A percentile compares a stretch with the other conserved stretches of the same genome.
Evolutionary conservation across 2,329 filamentous ascomycete genomes (phyloP).

Genomic region (Fusarium equiseti): DNA sequence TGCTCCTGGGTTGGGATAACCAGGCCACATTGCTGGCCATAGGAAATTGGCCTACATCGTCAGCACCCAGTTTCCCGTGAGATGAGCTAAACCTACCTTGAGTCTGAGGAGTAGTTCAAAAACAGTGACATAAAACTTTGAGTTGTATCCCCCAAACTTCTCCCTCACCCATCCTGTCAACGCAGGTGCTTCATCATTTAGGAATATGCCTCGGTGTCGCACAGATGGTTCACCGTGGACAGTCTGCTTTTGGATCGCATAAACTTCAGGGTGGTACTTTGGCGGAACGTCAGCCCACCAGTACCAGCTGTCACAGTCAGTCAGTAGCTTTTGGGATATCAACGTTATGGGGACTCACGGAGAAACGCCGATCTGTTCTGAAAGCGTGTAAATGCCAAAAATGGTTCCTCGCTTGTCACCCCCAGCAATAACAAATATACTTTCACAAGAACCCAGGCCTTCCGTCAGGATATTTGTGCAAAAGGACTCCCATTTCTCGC

Average conservation of each 20-base stretch:
- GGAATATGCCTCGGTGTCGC: constrained; percentile 71
- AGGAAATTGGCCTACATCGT: constrained; percentile 66
- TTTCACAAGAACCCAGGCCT: not conserved
- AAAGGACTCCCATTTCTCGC: constrained; percentile 34
- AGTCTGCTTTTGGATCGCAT: constrained; percentile 7
- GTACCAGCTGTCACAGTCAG: constrained; percentile 20
- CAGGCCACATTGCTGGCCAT: constrained; percentile 76
- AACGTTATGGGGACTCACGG: constrained; percentile 3
- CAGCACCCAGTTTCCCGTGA: accelerated
- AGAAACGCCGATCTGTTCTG: constrained; percentile 34
- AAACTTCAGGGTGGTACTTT: not conserved
- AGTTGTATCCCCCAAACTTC: constrained; percentile 63
- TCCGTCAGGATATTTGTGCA: not conserved
- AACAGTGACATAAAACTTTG: constrained; percentile 70
- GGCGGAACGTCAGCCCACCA: constrained; percentile 42
- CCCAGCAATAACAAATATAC: constrained; percentile 11
- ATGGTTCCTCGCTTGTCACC: constrained; percentile 33
- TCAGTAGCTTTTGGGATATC: accelerated
- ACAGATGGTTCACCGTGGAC: constrained; percentile 64
- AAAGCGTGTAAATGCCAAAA: constrained; percentile 29
- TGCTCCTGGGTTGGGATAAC: constrained; percentile 59
- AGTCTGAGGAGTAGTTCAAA: constrained; percentile 65
- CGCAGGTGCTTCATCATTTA: constrained; percentile 64
- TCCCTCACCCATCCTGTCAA: constrained; percentile 68
- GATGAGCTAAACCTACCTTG: not conserved